phyloP scores from a whole-genome alignment of 2,329 filamentous ascomycete species.

The Thielaviopsis musarum region DNA sequence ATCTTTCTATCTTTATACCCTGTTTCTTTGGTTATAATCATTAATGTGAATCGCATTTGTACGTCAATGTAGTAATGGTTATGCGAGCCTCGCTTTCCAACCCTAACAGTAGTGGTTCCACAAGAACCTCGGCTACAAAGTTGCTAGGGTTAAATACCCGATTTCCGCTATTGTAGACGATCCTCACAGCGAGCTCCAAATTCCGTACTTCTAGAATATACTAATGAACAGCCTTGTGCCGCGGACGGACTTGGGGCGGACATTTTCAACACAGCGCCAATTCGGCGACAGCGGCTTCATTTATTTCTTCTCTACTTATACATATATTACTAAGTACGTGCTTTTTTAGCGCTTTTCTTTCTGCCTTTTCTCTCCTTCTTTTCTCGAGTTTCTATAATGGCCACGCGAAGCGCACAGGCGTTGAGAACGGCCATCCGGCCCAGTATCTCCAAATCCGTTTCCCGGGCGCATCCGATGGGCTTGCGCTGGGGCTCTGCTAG shows the following conservation, averaged over 20 bases:
- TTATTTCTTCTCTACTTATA: background rate
- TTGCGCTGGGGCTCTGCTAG: constrained; percentile 5
- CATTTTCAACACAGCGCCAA: background rate
- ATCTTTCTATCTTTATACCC: too few species aligned
- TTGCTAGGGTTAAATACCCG: background rate
- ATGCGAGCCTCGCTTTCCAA: background rate
- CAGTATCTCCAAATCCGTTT: background rate
- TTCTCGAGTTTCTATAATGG: background rate
- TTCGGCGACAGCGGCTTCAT: background rate
- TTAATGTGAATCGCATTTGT: too few species aligned
- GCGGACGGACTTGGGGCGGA: background rate
- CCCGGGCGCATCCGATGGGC: background rate
- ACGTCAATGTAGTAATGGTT: too few species aligned
- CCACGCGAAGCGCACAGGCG: background rate
- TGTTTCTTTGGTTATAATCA: too few species aligned
- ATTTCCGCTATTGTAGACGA: background rate
- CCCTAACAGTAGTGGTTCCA: background rate
- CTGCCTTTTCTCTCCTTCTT: background rate
- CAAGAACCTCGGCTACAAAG: background rate
- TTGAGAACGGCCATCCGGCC: constrained; percentile 3
- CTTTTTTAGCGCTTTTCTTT: background rate
- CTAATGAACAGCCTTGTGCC: background rate
- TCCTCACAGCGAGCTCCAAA: background rate
- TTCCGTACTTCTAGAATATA: background rate
- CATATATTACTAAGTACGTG: background rate